phyloP scores from a whole-genome alignment of 164 flowering plant species.

The Stephania yunnanensis region DNA sequence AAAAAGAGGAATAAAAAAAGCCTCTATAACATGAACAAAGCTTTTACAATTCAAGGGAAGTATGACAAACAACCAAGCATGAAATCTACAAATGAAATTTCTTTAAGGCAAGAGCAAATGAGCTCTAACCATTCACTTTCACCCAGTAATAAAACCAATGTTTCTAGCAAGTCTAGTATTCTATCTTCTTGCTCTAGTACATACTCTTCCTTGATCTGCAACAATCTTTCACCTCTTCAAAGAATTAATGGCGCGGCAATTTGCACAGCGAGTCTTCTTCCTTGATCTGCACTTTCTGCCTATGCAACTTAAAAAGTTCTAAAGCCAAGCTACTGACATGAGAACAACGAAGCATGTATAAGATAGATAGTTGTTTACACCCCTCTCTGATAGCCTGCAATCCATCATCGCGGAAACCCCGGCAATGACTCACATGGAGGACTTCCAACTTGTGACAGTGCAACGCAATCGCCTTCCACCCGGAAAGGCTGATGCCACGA shows the following conservation, averaged over 20 bases:
- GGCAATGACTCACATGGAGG: conserved; percentile 66
- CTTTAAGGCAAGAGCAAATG: not conserved
- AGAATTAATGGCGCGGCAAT: conserved; percentile 13
- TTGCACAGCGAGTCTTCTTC: conserved; percentile 40
- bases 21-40: not conserved
- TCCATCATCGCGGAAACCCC: conserved; percentile 47
- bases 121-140: too few species aligned
- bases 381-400: conserved; percentile 54
- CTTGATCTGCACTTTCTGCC: conserved; percentile 42
- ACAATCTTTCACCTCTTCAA: not conserved
- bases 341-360: conserved; percentile 35
- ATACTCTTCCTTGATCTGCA: not conserved
- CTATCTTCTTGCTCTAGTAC: not conserved
- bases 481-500: conserved; percentile 39
- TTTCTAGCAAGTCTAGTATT: not conserved
- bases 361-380: conserved; percentile 40
- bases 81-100: not conserved
- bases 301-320: conserved; percentile 40
- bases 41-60: too few species aligned
- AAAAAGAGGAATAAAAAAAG: too few species aligned
- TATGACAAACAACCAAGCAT: too few species aligned
- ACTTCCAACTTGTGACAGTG: conserved; percentile 45
- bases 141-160: not conserved
- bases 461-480: conserved; percentile 58
- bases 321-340: conserved; percentile 26